These are phyloP conservation scores for Pholiota conissans DNA, from an alignment of 768 basidiomycete species.

Conservation along the genomic window DNA sequence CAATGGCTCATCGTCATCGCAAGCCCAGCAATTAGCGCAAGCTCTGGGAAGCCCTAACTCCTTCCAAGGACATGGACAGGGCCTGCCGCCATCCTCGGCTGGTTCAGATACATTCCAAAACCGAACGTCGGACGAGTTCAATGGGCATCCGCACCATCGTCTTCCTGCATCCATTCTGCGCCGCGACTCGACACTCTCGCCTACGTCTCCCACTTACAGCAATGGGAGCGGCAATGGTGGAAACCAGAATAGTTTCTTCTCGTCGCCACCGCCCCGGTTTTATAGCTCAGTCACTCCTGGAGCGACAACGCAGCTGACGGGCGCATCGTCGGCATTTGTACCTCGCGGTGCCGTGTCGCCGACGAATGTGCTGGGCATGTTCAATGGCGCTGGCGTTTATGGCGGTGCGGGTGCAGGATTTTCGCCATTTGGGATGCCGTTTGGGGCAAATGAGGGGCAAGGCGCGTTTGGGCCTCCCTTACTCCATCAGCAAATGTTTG, in stretches of 20 bases:
- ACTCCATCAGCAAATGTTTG: slow-evolving; percentile 10
- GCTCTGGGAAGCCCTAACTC: slow-evolving; percentile 26
- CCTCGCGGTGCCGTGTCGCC: slow-evolving; percentile 25
- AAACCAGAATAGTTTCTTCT: slow-evolving; percentile 32
- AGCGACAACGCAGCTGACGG: slow-evolving; percentile 29
- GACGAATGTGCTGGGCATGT: slow-evolving; percentile 8
- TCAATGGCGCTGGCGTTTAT: slow-evolving; percentile 6
- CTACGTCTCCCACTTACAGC: slow-evolving; percentile 9
- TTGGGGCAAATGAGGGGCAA: slow-evolving; percentile 3
- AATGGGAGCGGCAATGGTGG: slow-evolving; percentile 29
- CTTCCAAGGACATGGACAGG: slow-evolving; percentile 15
- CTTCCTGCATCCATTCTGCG: slow-evolving; percentile 15
- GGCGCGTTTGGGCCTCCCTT: slow-evolving; percentile 6
- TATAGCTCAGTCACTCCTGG: slow-evolving; percentile 26
- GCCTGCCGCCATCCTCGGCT: slow-evolving; percentile 1
- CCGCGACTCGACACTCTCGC: slow-evolving; percentile 18
- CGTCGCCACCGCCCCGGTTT: slow-evolving; percentile 47
- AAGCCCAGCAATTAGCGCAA: slow-evolving; percentile 38
- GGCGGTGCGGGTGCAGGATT: slow-evolving; percentile 10
- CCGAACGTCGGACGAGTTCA: slow-evolving; percentile 22
- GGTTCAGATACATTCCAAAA: slow-evolving; percentile 16
- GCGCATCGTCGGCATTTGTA: slow-evolving; percentile 33
- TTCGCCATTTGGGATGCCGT: slow-evolving; percentile 21
- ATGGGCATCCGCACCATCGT: slow-evolving; percentile 12
- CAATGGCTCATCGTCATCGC: slow-evolving; percentile 37